These are phyloP conservation scores for Euryodendron excelsum DNA, from an alignment of 148 eudicot genomes.

Conservation along the genomic window DNA sequence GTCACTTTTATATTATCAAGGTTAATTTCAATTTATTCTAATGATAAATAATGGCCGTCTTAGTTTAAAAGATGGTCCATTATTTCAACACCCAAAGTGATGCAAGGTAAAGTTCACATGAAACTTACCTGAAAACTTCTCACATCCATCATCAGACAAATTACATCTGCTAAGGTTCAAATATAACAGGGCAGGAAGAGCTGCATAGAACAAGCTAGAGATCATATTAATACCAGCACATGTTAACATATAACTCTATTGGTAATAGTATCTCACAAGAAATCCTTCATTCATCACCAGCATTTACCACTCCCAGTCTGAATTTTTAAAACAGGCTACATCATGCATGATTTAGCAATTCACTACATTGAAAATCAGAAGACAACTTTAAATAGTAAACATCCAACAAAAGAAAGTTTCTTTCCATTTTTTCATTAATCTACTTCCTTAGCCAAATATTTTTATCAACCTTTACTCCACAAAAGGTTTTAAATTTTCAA, in stretches of 20 bases:
- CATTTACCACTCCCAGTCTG: too few relatives aligned
- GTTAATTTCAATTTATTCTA: background rate
- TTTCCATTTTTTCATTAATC: background rate
- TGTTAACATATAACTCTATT: background rate
- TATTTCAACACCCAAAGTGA: background rate
- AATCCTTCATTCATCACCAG: too few relatives aligned
- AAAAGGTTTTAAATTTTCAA: background rate
- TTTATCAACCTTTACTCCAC: background rate
- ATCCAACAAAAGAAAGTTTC: background rate
- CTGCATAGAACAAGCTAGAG: conserved; percentile 40
- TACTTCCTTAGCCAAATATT: background rate
- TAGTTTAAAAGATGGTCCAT: background rate
- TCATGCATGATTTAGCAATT: background rate
- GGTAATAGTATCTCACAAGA: background rate
- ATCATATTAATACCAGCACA: background rate
- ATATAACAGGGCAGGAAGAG: conserved; percentile 67
- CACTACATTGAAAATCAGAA: conserved; percentile 5
- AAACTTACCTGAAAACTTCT: conserved; percentile 68
- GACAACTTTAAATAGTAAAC: background rate
- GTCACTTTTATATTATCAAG: background rate
- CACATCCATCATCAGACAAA: conserved; percentile 72
- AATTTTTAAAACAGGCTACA: background rate
- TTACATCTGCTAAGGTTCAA: conserved; percentile 88
- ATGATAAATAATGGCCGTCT: background rate
- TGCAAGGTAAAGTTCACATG: background rate